Conservation (phyloP, 345 rosid genomes). For the Corchorus olitorius region DNA sequence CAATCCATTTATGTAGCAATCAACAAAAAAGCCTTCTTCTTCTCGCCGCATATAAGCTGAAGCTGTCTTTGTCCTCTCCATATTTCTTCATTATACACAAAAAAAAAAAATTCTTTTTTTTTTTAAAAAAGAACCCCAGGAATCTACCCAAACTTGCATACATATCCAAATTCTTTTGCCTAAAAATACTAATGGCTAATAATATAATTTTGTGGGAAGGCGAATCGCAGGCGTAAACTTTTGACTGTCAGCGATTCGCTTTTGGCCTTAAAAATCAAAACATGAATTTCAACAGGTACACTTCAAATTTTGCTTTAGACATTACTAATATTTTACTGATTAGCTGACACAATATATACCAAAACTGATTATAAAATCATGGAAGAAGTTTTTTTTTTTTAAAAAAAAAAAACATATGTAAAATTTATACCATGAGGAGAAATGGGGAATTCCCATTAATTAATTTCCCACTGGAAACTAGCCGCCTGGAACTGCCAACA, state of each 20-base stretch:
- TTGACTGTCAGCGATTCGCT: constrained; percentile 10
- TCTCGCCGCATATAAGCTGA: constrained; percentile 27
- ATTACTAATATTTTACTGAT: neutral
- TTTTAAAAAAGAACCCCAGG: neutral
- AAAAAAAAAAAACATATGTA: neutral
- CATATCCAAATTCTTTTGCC: neutral
- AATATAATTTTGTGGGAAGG: neutral
- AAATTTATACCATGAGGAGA: neutral
- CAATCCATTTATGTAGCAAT: constrained; percentile 9
- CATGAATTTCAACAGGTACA: neutral
- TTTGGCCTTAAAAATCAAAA: neutral
- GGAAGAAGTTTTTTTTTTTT: no score
- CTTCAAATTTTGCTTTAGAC: neutral
- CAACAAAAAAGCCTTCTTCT: constrained; percentile 4
- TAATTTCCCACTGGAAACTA: neutral
- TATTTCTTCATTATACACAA: neutral
- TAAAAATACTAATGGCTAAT: neutral
- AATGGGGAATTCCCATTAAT: no score
- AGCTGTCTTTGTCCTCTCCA: neutral
- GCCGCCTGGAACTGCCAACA: neutral
- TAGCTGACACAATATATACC: neutral
- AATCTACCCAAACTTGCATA: neutral
- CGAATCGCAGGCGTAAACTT: constrained; percentile 18
- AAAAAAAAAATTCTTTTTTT: neutral
- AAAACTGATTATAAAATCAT: constrained; percentile 8